These are phyloP conservation scores for Spinacia oleracea DNA, from an alignment of 179 eudicot species.

Conservation along the genomic window DNA sequence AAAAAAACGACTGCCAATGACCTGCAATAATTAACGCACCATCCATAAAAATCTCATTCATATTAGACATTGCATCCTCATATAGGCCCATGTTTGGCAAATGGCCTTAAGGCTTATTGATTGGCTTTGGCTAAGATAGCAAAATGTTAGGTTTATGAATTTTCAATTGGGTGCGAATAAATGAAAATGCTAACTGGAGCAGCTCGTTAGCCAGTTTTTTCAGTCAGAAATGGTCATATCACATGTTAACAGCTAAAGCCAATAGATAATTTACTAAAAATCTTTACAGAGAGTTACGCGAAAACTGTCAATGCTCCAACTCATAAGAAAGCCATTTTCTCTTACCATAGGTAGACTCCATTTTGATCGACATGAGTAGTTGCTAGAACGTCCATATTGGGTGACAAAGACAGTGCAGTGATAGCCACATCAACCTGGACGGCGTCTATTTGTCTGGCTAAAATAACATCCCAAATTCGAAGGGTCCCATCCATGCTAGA, in stretches of 20 bases:
- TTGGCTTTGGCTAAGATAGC: background rate
- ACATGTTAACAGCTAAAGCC: background rate
- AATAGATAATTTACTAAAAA: background rate
- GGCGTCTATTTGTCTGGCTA: conserved; percentile 97
- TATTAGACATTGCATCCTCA: background rate
- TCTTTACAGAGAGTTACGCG: background rate
- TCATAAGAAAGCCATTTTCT: background rate
- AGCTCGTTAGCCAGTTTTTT: background rate
- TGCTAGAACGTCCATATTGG: conserved; percentile 98
- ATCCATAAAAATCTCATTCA: background rate
- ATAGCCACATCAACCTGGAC: conserved; percentile 79
- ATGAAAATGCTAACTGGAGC: background rate
- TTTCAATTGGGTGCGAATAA: background rate
- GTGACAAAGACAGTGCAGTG: conserved; percentile 90
- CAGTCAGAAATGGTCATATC: background rate
- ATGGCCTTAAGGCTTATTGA: background rate
- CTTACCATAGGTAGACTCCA: conserved; percentile 94
- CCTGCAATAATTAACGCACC: conserved; percentile 7
- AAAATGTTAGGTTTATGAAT: background rate
- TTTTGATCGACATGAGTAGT: conserved; percentile 96
- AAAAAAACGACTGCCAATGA: conserved; percentile 4
- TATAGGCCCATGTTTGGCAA: background rate
- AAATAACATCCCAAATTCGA: conserved; percentile 93
- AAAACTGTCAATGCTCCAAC: background rate
- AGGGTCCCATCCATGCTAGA: conserved; percentile 99